Evolutionary conservation across 139 green algal species (phyloP), one percentile per base, ranked within the genome.

Genomic region (Picochlorum sp.): DNA sequence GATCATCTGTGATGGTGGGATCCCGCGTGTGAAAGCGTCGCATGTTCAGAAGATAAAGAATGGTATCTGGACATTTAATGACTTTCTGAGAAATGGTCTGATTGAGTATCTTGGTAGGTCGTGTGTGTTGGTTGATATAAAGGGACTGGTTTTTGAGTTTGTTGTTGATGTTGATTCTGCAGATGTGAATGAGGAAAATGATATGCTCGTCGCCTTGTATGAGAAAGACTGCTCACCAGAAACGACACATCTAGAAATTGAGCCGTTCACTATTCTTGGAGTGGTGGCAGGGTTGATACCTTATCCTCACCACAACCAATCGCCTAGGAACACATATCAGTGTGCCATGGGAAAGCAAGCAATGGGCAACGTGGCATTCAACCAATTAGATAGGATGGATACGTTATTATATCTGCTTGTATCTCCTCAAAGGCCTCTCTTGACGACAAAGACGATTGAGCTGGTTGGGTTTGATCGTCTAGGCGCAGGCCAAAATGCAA

Each of bases 271-370:
- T 4, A 89, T 99, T 69, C 84, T 99, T 72, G 94, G 94, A 13
- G 91, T 98, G n/a, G 92, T 96, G 57, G 89, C 90, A 7, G 92
- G 92, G 3, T 86, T 98, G 58, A 97, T 99, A 61, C 94, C 94
- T 45, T 99, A 87, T 84, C 92, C 94, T 0, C 89, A 99, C 77
- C 94, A 99, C 86, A 99, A 99, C 82, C 94, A 99, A 84, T 95
- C 86, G 8, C 94, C 94, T 5, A 79, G 94, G 41, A 99, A 99
- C 83, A 99, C 94, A 3, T 99, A 99, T 76, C 92, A 96, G 86
- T 98, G 90, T 62, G 92, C 92, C 60, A 98, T 98, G 94, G 94
- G 94, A 70, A 99, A 99, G 86, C 94, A 99, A 79, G 92, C 94
- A 13, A 99, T 99, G 94, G 94, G 94, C 60, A 96, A 95, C 70